Percentiles rank a stretch among this genome's conserved stretches.
phyloP scores from a whole-genome alignment of 2,329 filamentous ascomycete species.

The Periglandula ipomoeae region DNA sequence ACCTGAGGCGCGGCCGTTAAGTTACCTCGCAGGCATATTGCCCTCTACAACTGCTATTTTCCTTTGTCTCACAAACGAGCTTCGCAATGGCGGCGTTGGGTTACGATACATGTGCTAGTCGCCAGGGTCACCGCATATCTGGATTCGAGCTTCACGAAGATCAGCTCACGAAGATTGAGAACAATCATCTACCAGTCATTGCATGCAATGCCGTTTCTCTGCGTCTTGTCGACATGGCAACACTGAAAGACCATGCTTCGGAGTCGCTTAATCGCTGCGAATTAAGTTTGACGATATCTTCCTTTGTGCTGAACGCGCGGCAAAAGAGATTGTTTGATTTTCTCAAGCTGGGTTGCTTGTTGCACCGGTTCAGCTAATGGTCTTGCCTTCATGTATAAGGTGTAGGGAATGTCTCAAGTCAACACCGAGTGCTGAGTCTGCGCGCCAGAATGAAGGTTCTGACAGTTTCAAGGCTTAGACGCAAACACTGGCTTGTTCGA shows the following conservation, averaged over 20 bases:
- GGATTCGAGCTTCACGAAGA: neutral
- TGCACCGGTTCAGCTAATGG: neutral
- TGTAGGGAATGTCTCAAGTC: neutral
- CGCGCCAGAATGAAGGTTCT: neutral
- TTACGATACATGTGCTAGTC: constrained; percentile 2
- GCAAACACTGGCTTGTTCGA: neutral
- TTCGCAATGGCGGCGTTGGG: constrained; percentile 9
- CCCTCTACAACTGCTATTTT: neutral
- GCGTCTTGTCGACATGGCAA: neutral
- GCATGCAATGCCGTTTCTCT: neutral
- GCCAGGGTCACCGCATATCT: neutral
- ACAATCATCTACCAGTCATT: neutral
- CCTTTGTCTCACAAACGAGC: constrained; percentile 2
- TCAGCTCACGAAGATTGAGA: neutral
- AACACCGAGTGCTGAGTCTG: neutral
- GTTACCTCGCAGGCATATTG: neutral
- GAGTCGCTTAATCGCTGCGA: neutral
- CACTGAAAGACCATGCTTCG: neutral
- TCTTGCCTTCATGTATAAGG: neutral
- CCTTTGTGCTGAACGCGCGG: neutral
- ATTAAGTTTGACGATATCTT: neutral
- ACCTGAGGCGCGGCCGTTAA: constrained; percentile 3
- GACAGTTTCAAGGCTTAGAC: neutral
- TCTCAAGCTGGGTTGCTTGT: neutral
- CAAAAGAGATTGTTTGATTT: neutral